Base-by-base conservation (phyloP, 78 protist species). In the Protostelium mycophagum region DNA sequence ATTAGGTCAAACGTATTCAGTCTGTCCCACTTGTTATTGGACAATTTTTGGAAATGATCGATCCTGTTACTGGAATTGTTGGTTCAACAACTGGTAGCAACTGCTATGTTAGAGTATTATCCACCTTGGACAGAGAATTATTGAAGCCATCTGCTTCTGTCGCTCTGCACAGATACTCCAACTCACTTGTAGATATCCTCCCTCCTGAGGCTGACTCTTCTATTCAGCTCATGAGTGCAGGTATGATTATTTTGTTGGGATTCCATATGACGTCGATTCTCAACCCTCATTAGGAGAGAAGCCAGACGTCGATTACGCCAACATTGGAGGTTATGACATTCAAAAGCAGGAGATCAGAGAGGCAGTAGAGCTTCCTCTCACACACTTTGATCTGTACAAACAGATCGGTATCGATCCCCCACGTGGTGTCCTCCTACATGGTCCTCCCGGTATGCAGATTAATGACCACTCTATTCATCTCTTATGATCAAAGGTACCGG, bases 281-380 rank as follows among this genome's bases (percentile, higher is more conserved):
- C 16, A 83, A 83, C 1, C 23, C 37, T 51, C 35, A n/a, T n/a
- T 16, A 51, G 73, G 73, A 10, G 91, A 94, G 88, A 91, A 94
- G 35, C 97, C 97, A 85, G 83, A 91, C 9, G 97, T 94, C 37
- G 84, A 90, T 38, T 88, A 86, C 89, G 39, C 96, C 0, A 99
- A 98, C 90, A 98, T 99, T 83, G 99, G 99, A 23, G 99, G 99
- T 38, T 83, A 91, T 36, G 99, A 99, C 95, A 96, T 96, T 63
- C 99, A 99, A 92, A 99, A 99, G 96, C 99, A 99, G 91, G 99
- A 99, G 87, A 97, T 99, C 95, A 95, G 99, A 39, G 99, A 99
- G 94, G 99, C 99, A 9, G 99, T 99, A 0, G 99, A 99, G 92
- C 96, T 99, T 51, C 99, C 99, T 35, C 97, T 99, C 34, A 99